Conservation (phyloP, 306 rosid species). For the Albizia julibrissin region DNA sequence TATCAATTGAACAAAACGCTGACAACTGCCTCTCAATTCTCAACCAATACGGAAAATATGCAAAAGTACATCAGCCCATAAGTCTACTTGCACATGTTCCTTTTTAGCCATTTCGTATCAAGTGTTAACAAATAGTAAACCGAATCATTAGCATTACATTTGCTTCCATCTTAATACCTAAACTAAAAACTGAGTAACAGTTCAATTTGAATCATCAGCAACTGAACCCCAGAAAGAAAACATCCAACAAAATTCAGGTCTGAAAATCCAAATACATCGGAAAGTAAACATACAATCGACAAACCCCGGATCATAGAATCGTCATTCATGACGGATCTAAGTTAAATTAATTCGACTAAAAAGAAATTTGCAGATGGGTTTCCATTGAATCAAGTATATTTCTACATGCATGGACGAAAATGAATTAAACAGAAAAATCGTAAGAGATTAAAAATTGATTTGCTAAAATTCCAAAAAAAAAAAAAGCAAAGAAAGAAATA, state of each 20-base stretch:
- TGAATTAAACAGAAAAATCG: not conserved
- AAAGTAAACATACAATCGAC: conserved; percentile 18
- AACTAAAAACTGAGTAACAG: conserved; percentile 15
- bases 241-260: not conserved
- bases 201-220: conserved; percentile 26
- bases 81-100: not conserved
- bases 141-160: not conserved
- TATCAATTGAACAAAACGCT: not conserved
- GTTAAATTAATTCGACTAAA: conserved; percentile 13
- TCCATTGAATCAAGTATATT: not conserved
- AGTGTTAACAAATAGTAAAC: not conserved
- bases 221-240: not conserved
- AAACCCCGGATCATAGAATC: not conserved
- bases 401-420: not conserved
- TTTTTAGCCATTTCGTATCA: not conserved
- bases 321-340: conserved; percentile 28
- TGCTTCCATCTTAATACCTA: conserved; percentile 2
- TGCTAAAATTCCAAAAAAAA: not conserved
- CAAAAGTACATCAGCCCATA: not conserved
- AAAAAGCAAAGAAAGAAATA: not conserved
- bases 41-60: not conserved
- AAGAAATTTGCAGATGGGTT: not conserved
- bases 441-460: not conserved
- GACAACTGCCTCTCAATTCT: not conserved
- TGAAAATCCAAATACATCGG: not conserved